These are phyloP conservation scores for Xerocomus nothofagi DNA, from an alignment of 1,284 basidiomycete species.

Conservation along the genomic window DNA sequence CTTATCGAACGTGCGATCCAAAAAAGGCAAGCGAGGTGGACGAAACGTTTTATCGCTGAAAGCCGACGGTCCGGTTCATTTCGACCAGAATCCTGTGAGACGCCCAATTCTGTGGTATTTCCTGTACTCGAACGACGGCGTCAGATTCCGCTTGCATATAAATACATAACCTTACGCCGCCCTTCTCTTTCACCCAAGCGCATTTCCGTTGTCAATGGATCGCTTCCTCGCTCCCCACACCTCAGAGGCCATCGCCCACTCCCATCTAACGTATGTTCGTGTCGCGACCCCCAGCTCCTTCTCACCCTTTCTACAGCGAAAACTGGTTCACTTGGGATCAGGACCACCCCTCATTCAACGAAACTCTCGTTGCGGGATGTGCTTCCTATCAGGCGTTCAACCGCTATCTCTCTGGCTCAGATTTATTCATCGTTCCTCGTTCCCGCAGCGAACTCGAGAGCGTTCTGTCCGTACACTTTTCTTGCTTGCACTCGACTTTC, in stretches of 20 bases:
- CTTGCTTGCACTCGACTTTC: slow-evolving; percentile 1
- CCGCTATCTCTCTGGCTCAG: slow-evolving; percentile 57
- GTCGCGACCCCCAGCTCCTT: background rate
- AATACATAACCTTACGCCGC: slow-evolving; percentile 2
- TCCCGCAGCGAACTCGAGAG: slow-evolving; percentile 65
- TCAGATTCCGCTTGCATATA: slow-evolving; percentile 11
- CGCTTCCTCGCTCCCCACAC: slow-evolving; percentile 70
- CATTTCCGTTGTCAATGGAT: slow-evolving; percentile 45
- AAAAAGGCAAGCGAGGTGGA: slow-evolving; percentile 12
- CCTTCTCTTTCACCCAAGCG: slow-evolving; percentile 1
- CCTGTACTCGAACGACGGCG: slow-evolving; percentile 6
- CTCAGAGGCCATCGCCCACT: slow-evolving; percentile 71
- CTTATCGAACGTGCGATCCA: slow-evolving; percentile 25
- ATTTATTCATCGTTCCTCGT: slow-evolving; percentile 68
- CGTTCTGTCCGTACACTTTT: slow-evolving; percentile 54
- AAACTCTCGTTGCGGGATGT: slow-evolving; percentile 68
- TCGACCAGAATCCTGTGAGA: too few species aligned
- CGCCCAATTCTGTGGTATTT: slow-evolving; percentile 9
- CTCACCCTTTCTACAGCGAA: slow-evolving; percentile 45
- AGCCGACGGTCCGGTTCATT: background rate
- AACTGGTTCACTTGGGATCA: slow-evolving; percentile 67
- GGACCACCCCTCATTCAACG: slow-evolving; percentile 65
- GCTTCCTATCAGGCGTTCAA: slow-evolving; percentile 64
- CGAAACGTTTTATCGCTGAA: slow-evolving; percentile 16
- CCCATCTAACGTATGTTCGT: slow-evolving; percentile 58